These are phyloP conservation scores for Tuber brumale DNA, from an alignment of 495 filamentous ascomycete species.

Conservation along the genomic window DNA sequence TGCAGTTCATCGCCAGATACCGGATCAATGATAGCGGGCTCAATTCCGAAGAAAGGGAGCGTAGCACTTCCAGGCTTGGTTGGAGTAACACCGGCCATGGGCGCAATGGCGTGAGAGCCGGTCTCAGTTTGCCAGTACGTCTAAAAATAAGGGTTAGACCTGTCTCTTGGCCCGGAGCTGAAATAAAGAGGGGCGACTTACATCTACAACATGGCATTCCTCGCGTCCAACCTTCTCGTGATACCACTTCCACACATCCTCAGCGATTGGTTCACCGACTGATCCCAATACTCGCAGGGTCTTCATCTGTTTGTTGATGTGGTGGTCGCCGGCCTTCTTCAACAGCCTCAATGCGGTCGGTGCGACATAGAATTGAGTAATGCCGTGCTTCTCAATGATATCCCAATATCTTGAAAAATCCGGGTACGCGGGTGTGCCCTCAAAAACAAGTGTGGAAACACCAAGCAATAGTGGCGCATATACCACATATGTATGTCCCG, in stretches of 20 bases:
- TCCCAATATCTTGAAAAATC: slow-evolving; percentile 99
- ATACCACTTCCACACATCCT: slow-evolving; percentile 99
- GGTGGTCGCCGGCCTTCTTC: slow-evolving; percentile 89
- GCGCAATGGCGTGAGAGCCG: slow-evolving; percentile 83
- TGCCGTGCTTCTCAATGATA: slow-evolving; percentile 86
- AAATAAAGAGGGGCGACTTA: slow-evolving; percentile 49
- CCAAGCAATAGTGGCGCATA: slow-evolving; percentile 91
- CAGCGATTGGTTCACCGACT: slow-evolving; percentile 97
- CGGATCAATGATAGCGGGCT: slow-evolving; percentile 95
- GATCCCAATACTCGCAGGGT: slow-evolving; percentile 83
- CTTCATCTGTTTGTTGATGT: slow-evolving; percentile 83
- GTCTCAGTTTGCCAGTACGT: slow-evolving; percentile 99
- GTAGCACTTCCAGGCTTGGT: slow-evolving; percentile 74
- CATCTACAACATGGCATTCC: slow-evolving; percentile 88
- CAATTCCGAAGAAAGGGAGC: slow-evolving; percentile 93
- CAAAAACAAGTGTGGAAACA: slow-evolving; percentile 94
- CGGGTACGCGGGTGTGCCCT: slow-evolving; percentile 95
- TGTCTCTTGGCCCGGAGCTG: slow-evolving; percentile 7
- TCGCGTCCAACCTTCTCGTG: slow-evolving; percentile 91
- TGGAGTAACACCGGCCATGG: slow-evolving; percentile 66
- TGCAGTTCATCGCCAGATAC: slow-evolving; percentile 88
- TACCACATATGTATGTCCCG: slow-evolving; percentile 98
- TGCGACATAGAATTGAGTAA: slow-evolving; percentile 98
- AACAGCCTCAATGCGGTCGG: slow-evolving; percentile 87
- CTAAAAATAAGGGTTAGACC: slow-evolving; percentile 45